phyloP scores from a whole-genome alignment of 2,329 filamentous ascomycete genomes.

The Aspergillus ibericus region DNA sequence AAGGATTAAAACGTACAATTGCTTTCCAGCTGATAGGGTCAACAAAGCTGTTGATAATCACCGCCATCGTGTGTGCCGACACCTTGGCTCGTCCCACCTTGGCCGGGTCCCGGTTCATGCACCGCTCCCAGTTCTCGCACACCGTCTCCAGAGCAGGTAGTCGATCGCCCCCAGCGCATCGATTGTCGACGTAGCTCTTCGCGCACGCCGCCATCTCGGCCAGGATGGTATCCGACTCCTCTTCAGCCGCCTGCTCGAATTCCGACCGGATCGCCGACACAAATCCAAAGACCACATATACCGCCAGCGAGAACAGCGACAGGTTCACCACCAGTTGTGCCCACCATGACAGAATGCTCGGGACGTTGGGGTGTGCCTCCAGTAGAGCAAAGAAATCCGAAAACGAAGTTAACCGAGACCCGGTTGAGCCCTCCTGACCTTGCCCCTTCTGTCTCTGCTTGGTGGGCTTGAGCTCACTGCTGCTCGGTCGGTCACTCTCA shows the following conservation, averaged over 20 bases:
- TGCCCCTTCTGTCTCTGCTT: slow-evolving; percentile 17
- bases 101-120: slow-evolving; percentile 81
- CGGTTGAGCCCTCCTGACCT: slow-evolving; percentile 13
- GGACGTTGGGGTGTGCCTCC: slow-evolving; percentile 64
- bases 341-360: slow-evolving; percentile 66
- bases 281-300: slow-evolving; percentile 69
- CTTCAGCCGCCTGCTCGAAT: slow-evolving; percentile 69
- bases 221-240: slow-evolving; percentile 67
- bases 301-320: slow-evolving; percentile 48
- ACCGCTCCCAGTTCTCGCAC: slow-evolving; percentile 80
- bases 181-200: slow-evolving; percentile 72
- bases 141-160: slow-evolving; percentile 70
- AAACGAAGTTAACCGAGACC: slow-evolving; percentile 41
- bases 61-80: slow-evolving; percentile 82
- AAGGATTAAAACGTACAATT: slow-evolving; percentile 55
- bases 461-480: slow-evolving; percentile 38
- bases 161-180: slow-evolving; percentile 66
- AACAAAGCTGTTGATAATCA: slow-evolving; percentile 91
- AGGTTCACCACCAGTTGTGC: slow-evolving; percentile 59
- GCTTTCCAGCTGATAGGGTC: slow-evolving; percentile 86
- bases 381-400: slow-evolving; percentile 61
- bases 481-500: slow-evolving; percentile 41
- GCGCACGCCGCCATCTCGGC: slow-evolving; percentile 73
- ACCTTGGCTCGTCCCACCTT: slow-evolving; percentile 77
- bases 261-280: slow-evolving; percentile 71